Conservation (phyloP, 768 basidiomycete genomes). For the Strobilomyces dryophilus region DNA sequence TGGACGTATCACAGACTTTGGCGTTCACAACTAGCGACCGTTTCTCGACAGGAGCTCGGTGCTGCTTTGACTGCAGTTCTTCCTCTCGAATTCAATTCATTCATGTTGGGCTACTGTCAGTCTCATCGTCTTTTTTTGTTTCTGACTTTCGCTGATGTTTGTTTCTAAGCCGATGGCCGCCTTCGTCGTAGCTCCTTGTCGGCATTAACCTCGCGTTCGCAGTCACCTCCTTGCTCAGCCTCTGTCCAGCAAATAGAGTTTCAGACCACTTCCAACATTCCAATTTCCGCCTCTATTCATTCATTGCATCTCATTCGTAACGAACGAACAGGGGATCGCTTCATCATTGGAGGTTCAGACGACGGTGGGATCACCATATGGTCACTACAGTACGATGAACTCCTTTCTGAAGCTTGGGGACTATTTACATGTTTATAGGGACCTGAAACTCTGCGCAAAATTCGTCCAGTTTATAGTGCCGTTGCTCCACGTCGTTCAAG, state of each 20-base stretch:
- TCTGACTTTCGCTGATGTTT: not conserved
- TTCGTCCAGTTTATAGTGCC: slow-evolving; percentile 74
- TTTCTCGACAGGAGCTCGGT: slow-evolving; percentile 1
- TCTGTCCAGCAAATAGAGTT: slow-evolving; percentile 14
- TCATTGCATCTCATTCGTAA: slow-evolving; percentile 55
- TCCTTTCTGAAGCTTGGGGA: not conserved
- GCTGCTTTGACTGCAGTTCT: slow-evolving; percentile 37
- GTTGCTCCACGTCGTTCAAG: slow-evolving; percentile 53
- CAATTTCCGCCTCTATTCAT: slow-evolving; percentile 44
- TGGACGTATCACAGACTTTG: slow-evolving; percentile 15
- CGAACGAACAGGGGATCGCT: slow-evolving; percentile 52
- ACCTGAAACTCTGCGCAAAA: slow-evolving; percentile 59
- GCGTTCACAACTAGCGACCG: slow-evolving; percentile 11
- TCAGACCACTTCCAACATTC: slow-evolving; percentile 39
- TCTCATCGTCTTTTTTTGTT: not conserved
- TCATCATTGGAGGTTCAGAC: slow-evolving; percentile 70
- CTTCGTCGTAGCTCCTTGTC: slow-evolving; percentile 46
- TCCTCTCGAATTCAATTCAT: slow-evolving; percentile 52
- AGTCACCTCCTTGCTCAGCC: not conserved
- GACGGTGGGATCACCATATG: slow-evolving; percentile 79
- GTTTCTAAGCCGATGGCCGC: slow-evolving; percentile 45
- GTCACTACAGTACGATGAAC: slow-evolving; percentile 51
- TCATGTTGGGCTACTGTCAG: slow-evolving; percentile 67
- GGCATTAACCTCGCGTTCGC: slow-evolving; percentile 22
- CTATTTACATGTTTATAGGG: slow-evolving; percentile 35